These are phyloP conservation scores for Leishmania turanica DNA, from an alignment of 208 protist genomes.

Conservation along the genomic window DNA sequence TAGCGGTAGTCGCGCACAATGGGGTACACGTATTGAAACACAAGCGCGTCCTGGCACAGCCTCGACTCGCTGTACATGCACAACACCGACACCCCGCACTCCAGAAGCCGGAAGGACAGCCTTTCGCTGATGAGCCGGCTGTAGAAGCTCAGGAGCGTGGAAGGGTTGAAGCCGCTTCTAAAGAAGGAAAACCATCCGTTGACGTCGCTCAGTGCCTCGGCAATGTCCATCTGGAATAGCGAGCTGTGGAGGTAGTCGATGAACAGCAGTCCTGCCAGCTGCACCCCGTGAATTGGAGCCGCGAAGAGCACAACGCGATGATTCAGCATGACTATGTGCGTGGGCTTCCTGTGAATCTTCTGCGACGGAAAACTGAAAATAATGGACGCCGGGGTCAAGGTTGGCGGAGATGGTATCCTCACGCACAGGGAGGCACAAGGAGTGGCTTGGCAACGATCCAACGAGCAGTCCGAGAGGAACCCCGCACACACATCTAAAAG, in stretches of 20 bases:
- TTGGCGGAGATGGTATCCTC: background rate
- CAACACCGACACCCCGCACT: conserved; percentile 52
- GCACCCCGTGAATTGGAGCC: conserved; percentile 33
- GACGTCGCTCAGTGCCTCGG: conserved; percentile 41
- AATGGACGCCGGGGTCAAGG: background rate
- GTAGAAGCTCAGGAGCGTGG: conserved; percentile 30
- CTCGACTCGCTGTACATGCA: conserved; percentile 29
- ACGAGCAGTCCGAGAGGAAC: background rate
- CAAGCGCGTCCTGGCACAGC: conserved; percentile 56
- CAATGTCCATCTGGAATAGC: conserved; percentile 48
- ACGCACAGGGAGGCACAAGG: background rate
- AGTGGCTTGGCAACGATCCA: background rate
- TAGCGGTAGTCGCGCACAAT: conserved; percentile 70
- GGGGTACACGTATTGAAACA: conserved; percentile 52
- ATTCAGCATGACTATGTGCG: background rate
- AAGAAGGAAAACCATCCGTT: conserved; percentile 30
- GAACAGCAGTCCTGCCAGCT: conserved; percentile 50
- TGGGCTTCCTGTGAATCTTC: too few species aligned
- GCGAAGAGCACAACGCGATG: conserved; percentile 31
- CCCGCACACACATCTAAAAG: background rate
- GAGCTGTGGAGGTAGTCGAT: conserved; percentile 57
- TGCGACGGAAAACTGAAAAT: conserved; percentile 1
- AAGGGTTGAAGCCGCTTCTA: conserved; percentile 26
- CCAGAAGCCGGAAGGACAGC: conserved; percentile 47
- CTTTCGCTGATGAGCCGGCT: conserved; percentile 36